A percentile compares a stretch with the other conserved stretches of the same genome.
phyloP scores from a whole-genome alignment of 768 basidiomycete genomes.

The Rhodotorula graminis region DNA sequence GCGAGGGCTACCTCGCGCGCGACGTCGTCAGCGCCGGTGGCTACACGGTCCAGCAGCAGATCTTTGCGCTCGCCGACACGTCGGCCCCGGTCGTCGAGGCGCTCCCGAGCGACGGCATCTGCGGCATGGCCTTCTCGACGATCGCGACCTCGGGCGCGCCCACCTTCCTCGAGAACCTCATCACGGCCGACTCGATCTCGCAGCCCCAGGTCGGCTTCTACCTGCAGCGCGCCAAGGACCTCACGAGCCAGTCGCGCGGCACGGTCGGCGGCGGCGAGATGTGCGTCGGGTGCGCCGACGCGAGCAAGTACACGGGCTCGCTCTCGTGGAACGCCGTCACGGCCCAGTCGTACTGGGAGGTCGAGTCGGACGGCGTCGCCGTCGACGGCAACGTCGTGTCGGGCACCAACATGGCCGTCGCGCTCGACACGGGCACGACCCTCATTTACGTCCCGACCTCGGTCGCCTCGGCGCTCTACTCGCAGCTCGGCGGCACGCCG shows the following conservation, averaged over 20 bases:
- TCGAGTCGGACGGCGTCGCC: conserved; percentile 27
- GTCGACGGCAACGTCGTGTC: conserved; percentile 23
- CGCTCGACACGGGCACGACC: conserved; percentile 43
- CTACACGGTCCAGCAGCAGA: conserved; percentile 18
- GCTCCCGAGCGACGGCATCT: conserved; percentile 29
- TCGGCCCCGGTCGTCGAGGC: conserved; percentile 16
- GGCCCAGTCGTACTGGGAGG: conserved; percentile 30
- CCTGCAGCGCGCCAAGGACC: conserved; percentile 37
- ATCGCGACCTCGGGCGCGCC: conserved; percentile 40
- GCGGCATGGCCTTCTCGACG: conserved; percentile 42
- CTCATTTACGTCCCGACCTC: conserved; percentile 37
- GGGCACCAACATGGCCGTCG: conserved; percentile 34
- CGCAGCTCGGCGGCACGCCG: conserved; percentile 24
- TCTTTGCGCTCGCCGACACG: conserved; percentile 33
- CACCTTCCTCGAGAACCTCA: conserved; percentile 42
- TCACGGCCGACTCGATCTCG: conserved; percentile 17
- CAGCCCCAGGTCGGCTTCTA: conserved; percentile 33
- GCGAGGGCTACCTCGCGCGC: conserved; percentile 24
- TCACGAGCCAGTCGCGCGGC: conserved; percentile 16
- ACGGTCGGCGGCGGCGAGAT: conserved; percentile 37
- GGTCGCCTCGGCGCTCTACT: conserved; percentile 29
- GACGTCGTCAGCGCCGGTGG: conserved; percentile 26
- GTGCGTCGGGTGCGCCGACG: conserved; percentile 39
- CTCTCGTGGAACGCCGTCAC: conserved; percentile 29
- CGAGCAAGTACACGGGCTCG: conserved; percentile 33